Base-by-base conservation (phyloP, 225 moss, liverwort and hornwort genomes). In the Takakia lepidozioides region DNA sequence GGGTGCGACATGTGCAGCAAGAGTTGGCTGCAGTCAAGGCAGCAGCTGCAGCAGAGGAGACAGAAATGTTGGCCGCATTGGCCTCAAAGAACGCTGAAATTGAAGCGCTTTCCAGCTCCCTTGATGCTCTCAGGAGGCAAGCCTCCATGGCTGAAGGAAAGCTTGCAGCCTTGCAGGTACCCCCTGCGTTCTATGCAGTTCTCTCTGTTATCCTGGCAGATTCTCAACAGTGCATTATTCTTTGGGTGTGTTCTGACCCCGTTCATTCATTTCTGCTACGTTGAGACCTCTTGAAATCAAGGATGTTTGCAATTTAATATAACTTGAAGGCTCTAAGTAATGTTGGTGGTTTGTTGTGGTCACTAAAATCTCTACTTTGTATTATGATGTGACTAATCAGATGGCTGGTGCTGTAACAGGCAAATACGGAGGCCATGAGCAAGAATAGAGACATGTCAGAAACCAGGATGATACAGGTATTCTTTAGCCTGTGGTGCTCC, bases 381-480 rank as follows among this genome's bases (percentile, higher is more conserved):
- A n/a, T n/a, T n/a, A n/a, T n/a, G n/a, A n/a, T n/a, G n/a, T n/a
- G n/a, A 38, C 11, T 14, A 38, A 38, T 14, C 14, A 25, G 48
- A 3, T 48, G 14, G 48, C 24, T 48, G 29, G 19, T 8, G 16
- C 17, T 29, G 16, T 38, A 13, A 13, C 27, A 55, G 55, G 41
- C 55, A 27, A 55, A n/a, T 25, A 23, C 41, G 3, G 55, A 55
- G 39, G 20, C 55, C n/a, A 42, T 55, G 38, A 19, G 30, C 10
- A 55, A 55, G 29, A 28, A 38, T 42, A 39, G 55, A 17, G 55
- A 55, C 55, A 55, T 55, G 39, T 40, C 55, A 26, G 55, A 55
- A 25, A 55, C 40, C 19, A 41, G 55, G 27, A 39, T 55, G 55
- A 39, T 55, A 4, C 55, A 55, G 55, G 55, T 27, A 23, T 26